Evolutionary conservation across 768 basidiomycete species (phyloP), one percentile per base, ranked within the genome.

Genomic region (Austroboletus eburneus): DNA sequence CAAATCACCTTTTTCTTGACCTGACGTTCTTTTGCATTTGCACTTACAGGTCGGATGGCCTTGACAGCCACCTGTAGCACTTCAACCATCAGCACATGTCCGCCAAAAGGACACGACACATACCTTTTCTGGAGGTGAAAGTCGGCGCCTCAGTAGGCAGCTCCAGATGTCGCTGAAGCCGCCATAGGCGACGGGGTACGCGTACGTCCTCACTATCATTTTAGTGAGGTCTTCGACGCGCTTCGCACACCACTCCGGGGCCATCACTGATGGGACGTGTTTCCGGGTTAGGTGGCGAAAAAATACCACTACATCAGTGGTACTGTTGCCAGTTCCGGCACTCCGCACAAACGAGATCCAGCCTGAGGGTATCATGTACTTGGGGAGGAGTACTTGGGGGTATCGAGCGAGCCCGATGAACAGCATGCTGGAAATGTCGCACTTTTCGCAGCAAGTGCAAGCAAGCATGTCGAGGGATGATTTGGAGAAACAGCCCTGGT

Each of bases 81-180:
- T 13, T 6, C 5, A 6, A 21, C 21, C 5, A 9, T 54, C 3
- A 36, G 23, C 17, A 29, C 17, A n/a, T 10, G 3, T 40, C 23
- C 10, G 13, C 12, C 6, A 7, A n/a, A 38, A 30, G 4, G 12
- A 37, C 12, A 16, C 1, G 18, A 45, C 17, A 22, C 61, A 13
- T 6, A 64, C 59, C 47, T 24, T 54, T 24, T 36, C 0, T 5
- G 37, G 34, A 42, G 46, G 44, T 30, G 4, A 24, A 2, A 27
- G 38, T 12, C n/a, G 16, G 25, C 2, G 0, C 30, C 8, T 34
- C 23, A 57, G 33, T 16, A 29, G n/a, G 18, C 65, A 67, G 5
- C 43, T 30, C 63, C 65, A 64, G 43, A 64, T 36, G 3, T 64
- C 63, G 16, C 62, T 67, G 49, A 67, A 64, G 20, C 63, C 65